Evolutionary conservation across 2,329 filamentous ascomycete species (phyloP).

Genomic region (Bimuria novae-zelandiae): DNA sequence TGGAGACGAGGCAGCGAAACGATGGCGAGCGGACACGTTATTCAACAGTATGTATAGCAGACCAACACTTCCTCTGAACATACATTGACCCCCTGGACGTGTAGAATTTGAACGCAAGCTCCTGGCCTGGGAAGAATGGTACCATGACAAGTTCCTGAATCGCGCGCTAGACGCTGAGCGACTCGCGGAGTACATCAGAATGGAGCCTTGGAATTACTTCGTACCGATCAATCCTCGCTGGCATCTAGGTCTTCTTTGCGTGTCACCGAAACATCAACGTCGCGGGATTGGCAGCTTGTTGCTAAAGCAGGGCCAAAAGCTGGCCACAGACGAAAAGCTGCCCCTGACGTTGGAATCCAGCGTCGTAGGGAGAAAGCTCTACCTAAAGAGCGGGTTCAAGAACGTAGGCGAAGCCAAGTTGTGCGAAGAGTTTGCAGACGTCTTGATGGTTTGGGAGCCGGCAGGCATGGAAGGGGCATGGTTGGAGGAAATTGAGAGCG

Average conservation of each 20-base stretch:
- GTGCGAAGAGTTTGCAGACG: slow-evolving; percentile 13
- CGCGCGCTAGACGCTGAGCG: slow-evolving; percentile 15
- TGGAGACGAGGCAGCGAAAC: slow-evolving; percentile 14
- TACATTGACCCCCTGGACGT: neutral
- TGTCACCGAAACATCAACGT: slow-evolving; percentile 22
- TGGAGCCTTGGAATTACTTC: slow-evolving; percentile 9
- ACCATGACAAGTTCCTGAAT: slow-evolving; percentile 20
- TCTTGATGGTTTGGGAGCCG: slow-evolving; percentile 28
- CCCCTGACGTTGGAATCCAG: slow-evolving; percentile 26
- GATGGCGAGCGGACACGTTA: slow-evolving; percentile 19
- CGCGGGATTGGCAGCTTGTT: slow-evolving; percentile 24
- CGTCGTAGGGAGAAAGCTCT: slow-evolving; percentile 20
- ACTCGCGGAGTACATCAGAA: neutral
- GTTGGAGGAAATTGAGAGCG: slow-evolving; percentile 4
- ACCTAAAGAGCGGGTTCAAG: slow-evolving; percentile 25
- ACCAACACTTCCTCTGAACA: neutral
- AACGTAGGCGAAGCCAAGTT: slow-evolving; percentile 13
- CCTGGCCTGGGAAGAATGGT: slow-evolving; percentile 23
- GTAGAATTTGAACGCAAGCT: slow-evolving; percentile 27
- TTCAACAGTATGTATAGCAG: slow-evolving; percentile 17
- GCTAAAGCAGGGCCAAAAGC: slow-evolving; percentile 16
- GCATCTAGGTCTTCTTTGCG: slow-evolving; percentile 22
- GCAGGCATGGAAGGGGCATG: slow-evolving; percentile 6
- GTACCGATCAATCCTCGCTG: slow-evolving; percentile 15
- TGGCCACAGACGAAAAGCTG: slow-evolving; percentile 22